phyloP scores from a whole-genome alignment of 1,284 basidiomycete species.

The Quambalaria eucalypti region DNA sequence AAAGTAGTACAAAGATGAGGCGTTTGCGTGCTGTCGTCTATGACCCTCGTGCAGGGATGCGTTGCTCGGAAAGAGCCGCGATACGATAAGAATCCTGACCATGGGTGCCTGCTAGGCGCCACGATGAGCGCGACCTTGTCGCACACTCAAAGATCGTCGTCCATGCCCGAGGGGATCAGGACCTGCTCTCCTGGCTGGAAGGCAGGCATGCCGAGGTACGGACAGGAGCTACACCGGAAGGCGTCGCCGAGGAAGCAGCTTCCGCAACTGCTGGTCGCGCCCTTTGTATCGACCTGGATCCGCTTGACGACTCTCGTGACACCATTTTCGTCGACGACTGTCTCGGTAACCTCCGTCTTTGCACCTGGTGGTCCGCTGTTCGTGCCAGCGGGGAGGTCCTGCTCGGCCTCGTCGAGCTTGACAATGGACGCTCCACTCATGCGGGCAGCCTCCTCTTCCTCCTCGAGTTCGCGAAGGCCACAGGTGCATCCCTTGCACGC shows the following conservation, averaged over 20 bases:
- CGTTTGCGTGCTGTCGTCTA: too few relatives aligned
- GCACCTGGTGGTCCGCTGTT: neutral
- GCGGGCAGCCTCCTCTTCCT: slow-evolving; percentile 29
- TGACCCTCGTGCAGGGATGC: too few relatives aligned
- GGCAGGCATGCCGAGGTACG: slow-evolving; percentile 81
- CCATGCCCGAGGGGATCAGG: slow-evolving; percentile 52
- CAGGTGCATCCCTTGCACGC: slow-evolving; percentile 47
- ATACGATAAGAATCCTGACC: too few relatives aligned
- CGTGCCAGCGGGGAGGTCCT: slow-evolving; percentile 28
- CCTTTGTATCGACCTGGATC: slow-evolving; percentile 44
- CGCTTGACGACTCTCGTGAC: slow-evolving; percentile 39
- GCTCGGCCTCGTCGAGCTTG: slow-evolving; percentile 31
- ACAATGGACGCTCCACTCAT: slow-evolving; percentile 18
- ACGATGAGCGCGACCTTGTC: too few relatives aligned
- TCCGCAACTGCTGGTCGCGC: slow-evolving; percentile 80
- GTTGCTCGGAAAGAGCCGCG: too few relatives aligned
- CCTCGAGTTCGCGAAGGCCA: slow-evolving; percentile 41
- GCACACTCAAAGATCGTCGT: slow-evolving; percentile 37
- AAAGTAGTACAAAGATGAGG: too few relatives aligned
- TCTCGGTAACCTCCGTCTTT: slow-evolving; percentile 31
- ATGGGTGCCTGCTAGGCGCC: too few relatives aligned
- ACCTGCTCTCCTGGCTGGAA: slow-evolving; percentile 98
- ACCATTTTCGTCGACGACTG: slow-evolving; percentile 39
- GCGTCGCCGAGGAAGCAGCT: slow-evolving; percentile 96
- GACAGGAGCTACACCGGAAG: slow-evolving; percentile 89